phyloP scores from a whole-genome alignment of 495 filamentous ascomycete species.

The Penicillium alfredii region DNA sequence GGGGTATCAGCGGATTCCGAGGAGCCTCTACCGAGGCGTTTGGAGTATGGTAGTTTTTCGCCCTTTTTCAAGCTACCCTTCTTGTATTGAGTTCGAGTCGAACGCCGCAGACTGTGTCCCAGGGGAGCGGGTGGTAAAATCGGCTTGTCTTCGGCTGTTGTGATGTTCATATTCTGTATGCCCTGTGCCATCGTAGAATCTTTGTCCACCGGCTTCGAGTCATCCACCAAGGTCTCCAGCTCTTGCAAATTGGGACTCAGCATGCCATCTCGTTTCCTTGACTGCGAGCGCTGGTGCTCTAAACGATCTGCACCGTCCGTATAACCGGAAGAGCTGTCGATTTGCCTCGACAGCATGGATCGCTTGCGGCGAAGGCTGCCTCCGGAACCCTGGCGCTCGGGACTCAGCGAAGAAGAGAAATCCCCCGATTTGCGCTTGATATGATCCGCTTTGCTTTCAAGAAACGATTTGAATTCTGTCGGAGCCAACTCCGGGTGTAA shows the following conservation, averaged over 20 bases:
- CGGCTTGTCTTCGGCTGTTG: slow-evolving; percentile 71
- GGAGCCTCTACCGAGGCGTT: slow-evolving; percentile 53
- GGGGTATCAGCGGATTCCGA: slow-evolving; percentile 54
- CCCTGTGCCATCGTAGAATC: slow-evolving; percentile 28
- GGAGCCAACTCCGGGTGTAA: slow-evolving; percentile 93
- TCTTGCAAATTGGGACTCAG: slow-evolving; percentile 59
- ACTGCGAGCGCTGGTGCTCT: slow-evolving; percentile 65
- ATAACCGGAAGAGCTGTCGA: slow-evolving; percentile 72
- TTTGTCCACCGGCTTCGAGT: slow-evolving; percentile 56
- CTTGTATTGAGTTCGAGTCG: slow-evolving; percentile 87
- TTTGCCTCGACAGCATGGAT: slow-evolving; percentile 91
- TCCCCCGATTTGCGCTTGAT: slow-evolving; percentile 82
- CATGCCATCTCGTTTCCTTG: slow-evolving; percentile 44
- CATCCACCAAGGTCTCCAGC: slow-evolving; percentile 73
- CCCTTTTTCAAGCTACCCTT: slow-evolving; percentile 80
- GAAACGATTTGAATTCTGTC: slow-evolving; percentile 92
- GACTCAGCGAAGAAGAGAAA: slow-evolving; percentile 52
- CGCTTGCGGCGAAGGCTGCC: slow-evolving; percentile 76
- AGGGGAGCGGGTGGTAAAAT: slow-evolving; percentile 71
- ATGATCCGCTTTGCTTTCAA: slow-evolving; percentile 84
- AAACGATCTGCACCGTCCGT: slow-evolving; percentile 83
- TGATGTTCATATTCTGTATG: slow-evolving; percentile 43
- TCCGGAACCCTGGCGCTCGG: slow-evolving; percentile 54
- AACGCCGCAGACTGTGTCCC: slow-evolving; percentile 74
- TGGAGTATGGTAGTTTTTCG: slow-evolving; percentile 70